Evolutionary conservation across 495 filamentous ascomycete genomes (phyloP).

Genomic region (Jackrogersella minutella): DNA sequence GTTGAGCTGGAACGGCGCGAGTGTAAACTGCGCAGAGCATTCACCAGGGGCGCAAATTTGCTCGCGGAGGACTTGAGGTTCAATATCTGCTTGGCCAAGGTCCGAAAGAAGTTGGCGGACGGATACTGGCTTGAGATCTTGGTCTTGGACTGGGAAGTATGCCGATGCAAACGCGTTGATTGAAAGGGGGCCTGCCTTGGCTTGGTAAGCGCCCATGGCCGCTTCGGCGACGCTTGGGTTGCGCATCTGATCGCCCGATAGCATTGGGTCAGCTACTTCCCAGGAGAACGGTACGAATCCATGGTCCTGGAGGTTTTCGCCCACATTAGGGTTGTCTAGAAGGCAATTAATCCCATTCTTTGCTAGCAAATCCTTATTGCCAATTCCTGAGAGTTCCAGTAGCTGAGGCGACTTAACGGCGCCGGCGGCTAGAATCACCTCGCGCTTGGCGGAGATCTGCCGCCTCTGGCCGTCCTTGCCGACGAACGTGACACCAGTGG

Average conservation of each 20-base stretch:
- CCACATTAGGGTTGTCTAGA: constrained; percentile 57
- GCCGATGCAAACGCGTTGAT: constrained; percentile 1
- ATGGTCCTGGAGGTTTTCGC: constrained; percentile 64
- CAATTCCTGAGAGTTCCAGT: constrained; percentile 67
- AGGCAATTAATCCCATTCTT: constrained; percentile 56
- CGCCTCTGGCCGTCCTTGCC: neutral
- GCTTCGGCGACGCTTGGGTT: constrained; percentile 5
- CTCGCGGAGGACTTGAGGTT: neutral
- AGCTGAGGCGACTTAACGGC: constrained; percentile 62
- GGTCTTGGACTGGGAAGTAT: constrained; percentile 5
- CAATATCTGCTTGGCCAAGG: neutral
- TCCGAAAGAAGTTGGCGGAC: constrained; percentile 1
- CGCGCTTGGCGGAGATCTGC: constrained; percentile 25
- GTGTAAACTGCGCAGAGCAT: neutral
- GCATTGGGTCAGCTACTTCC: constrained; percentile 10
- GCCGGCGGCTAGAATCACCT: constrained; percentile 63
- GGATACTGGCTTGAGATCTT: neutral
- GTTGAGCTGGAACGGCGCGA: constrained; percentile 5
- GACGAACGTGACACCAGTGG: constrained; percentile 2
- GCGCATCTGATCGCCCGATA: constrained; percentile 15
- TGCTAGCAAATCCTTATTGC: constrained; percentile 54
- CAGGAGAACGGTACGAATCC: constrained; percentile 4
- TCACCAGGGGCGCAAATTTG: constrained; percentile 7
- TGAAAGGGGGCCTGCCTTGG: constrained; percentile 2
- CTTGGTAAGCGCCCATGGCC: neutral